A percentile compares a stretch with the other conserved stretches of the same genome.
phyloP scores from a whole-genome alignment of 2,329 filamentous ascomycete species.

The Pezicula carpinea region DNA sequence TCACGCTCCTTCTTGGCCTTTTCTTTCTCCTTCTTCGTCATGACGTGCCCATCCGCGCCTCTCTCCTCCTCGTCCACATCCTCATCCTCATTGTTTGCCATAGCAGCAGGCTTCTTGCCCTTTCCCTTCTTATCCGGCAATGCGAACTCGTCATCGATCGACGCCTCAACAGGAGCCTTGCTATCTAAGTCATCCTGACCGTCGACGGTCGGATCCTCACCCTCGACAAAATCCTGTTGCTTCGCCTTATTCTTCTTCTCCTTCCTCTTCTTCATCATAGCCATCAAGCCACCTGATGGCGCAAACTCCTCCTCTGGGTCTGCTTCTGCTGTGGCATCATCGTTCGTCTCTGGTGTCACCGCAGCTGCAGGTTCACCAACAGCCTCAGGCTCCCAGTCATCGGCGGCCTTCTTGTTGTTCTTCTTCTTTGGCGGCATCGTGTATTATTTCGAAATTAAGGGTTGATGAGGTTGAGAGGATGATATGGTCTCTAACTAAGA shows the following conservation, averaged over 20 bases:
- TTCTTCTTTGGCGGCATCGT: constrained; percentile 95
- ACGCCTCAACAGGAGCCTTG: constrained; percentile 78
- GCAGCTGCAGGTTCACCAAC: constrained; percentile 70
- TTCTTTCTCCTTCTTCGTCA: constrained; percentile 98
- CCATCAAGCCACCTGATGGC: constrained; percentile 62
- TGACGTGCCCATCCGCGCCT: constrained; percentile 60
- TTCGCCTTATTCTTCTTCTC: constrained; percentile 91
- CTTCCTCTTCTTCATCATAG: constrained; percentile 74
- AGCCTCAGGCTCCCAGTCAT: constrained; percentile 87
- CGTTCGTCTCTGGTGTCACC: constrained; percentile 35
- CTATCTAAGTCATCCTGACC: constrained; percentile 43
- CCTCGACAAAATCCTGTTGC: constrained; percentile 68
- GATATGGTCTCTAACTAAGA: not conserved
- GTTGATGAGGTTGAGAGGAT: constrained; percentile 1
- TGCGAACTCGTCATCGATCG: constrained; percentile 80
- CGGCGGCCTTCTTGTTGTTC: constrained; percentile 76
- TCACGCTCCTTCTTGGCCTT: constrained; percentile 97
- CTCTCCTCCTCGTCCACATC: constrained; percentile 45
- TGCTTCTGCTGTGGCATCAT: constrained; percentile 40
- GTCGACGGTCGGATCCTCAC: constrained; percentile 50
- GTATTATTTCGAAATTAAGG: constrained; percentile 10
- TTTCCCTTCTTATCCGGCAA: constrained; percentile 70
- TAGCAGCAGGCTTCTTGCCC: constrained; percentile 46
- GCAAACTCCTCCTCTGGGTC: constrained; percentile 43
- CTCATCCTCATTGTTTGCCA: constrained; percentile 27